Evolutionary conservation across 2,329 filamentous ascomycete species (phyloP), one percentile per base, ranked within the genome.

Genomic region (Fusarium sp.): DNA sequence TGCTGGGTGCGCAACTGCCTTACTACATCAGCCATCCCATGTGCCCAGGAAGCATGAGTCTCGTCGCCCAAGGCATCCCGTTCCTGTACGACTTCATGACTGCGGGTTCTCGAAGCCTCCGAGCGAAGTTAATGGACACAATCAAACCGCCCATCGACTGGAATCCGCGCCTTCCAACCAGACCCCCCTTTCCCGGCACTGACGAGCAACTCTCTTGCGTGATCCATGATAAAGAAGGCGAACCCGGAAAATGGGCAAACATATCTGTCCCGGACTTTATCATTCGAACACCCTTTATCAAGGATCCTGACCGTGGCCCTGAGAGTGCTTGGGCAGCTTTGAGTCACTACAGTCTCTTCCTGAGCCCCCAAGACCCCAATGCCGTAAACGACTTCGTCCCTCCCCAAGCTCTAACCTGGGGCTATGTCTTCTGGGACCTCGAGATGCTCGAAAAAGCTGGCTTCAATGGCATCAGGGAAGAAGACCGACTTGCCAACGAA

Each of bases 391-490:
- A 35, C 2, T 15, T 23, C 7, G 5, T 17, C 22, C 25, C 33
- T 11, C 20, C 30, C 17, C 27, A 33, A 3, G 13, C 13, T 11
- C 20, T 37, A 1, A 22, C 47, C 2, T 61, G 65, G 46, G 65
- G 41, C 3, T 68, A 65, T 3, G 43, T 56, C 17, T 65, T 68
- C 22, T 68, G 59, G 59, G 59, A 65, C 6, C n/a, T 56, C 9
- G 17, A 32, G 1, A 68, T 65, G 65, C 51, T 68, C 3, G 19
- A 65, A 7, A 22, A 33, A 2, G 33, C 50, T 1, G 32, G 27
- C 6, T 25, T 65, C 4, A 30, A 19, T 4, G 30, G 49, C 2
- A 47, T 66, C n/a, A 22, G 23, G 11, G 13, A 11, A 4, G 30
- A 48, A 8, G 20, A 40, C 3, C 19, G 14, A 4, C 13, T 23